Evolutionary conservation across 2,329 filamentous ascomycete species (phyloP), one percentile per base, ranked within the genome.

Genomic region (Clarireedia sp.): DNA sequence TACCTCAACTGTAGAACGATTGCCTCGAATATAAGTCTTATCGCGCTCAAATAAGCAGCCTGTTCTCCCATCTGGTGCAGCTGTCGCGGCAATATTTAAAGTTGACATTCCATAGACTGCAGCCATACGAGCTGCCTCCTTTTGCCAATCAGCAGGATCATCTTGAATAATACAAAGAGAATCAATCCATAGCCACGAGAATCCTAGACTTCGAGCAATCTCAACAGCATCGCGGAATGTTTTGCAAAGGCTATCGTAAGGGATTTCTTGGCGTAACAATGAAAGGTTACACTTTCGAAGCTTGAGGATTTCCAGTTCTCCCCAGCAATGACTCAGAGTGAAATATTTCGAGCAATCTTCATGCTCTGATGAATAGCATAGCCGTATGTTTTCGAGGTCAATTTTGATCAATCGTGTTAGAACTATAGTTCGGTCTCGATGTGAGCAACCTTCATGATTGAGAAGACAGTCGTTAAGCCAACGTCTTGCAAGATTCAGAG

Each of bases 161-260:
- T 64, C 60, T 52, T 66, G 64, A n/a, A 64, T 46, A 23, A 64
- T 63, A 51, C 64, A 66, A 24, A 66, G 55, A 17, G 60, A 58
- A 45, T 67, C 65, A 24, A 67, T 64, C 65, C 65, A 67, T 16
- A 67, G 48, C 48, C 63, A 67, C 12, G 56, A 40, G 19, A 66
- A 36, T 1, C 58, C 56, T 24, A 64, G 53, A 6, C 17, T 41
- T 46, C 55, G 46, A 14, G 55, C 57, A 10, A 66, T 56, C 7
- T 19, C n/a, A 9, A 67, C 58, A 19, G 64, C 65, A 47, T 67
- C 65, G 48, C 58, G 58, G 50, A 65, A 66, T 10, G 64, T 67
- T 19, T 53, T 55, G 5, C 64, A 57, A 5, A 67, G 56, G 29
- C 41, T 36, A 16, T 48, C 45, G 26, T 54, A 40, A 16, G 49